Evolutionary conservation across 257 asterid genomes (phyloP).

Genomic region (Ocimum tenuiflorum): DNA sequence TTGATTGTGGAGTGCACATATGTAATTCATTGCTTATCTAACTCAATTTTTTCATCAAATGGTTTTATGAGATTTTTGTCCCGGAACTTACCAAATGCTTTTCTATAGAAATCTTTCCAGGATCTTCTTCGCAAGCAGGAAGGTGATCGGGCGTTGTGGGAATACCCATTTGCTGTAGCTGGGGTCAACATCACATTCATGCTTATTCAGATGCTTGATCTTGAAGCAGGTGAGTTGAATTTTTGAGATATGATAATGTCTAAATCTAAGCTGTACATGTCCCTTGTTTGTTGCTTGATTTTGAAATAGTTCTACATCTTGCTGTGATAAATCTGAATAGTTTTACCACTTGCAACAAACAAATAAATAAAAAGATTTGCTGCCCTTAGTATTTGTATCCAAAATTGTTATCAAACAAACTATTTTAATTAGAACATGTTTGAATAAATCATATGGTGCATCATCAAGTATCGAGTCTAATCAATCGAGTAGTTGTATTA

Average conservation of each 20-base stretch:
- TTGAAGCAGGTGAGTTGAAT: conserved; percentile 72
- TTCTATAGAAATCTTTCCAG: conserved; percentile 79
- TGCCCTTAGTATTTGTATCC: conserved; percentile 1
- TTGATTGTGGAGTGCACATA: background rate
- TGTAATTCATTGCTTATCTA: conserved; percentile 1
- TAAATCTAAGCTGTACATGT: background rate
- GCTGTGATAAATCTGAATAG: background rate
- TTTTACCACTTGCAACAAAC: background rate
- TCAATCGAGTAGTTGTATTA: background rate
- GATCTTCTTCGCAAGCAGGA: conserved; percentile 91
- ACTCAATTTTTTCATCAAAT: background rate
- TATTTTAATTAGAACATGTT: background rate
- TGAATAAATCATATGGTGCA: background rate
- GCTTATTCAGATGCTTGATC: conserved; percentile 99
- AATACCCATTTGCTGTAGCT: conserved; percentile 98
- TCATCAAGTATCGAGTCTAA: background rate
- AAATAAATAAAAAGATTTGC: background rate
- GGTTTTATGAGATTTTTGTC: background rate
- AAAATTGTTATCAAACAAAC: background rate
- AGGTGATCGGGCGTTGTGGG: conserved; percentile 96
- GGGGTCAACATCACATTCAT: conserved; percentile 96
- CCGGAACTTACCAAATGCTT: conserved; percentile 17
- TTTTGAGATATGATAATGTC: background rate
- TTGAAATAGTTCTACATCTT: background rate
- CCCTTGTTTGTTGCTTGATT: background rate